Base-by-base conservation (phyloP, 352 stramenopile genomes). In the Globisporangium ultimum region DNA sequence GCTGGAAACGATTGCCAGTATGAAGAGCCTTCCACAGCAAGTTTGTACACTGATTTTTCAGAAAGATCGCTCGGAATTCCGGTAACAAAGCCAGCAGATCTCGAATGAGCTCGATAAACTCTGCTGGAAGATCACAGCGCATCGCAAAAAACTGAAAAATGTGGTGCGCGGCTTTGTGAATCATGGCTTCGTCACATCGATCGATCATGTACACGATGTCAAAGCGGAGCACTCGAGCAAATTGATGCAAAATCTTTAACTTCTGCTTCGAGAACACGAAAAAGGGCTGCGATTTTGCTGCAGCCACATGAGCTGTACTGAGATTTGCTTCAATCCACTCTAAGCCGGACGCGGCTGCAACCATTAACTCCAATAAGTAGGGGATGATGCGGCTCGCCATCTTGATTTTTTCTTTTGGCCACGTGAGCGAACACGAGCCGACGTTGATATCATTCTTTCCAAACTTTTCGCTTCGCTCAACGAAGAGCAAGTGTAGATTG, bases 11-110 rank as follows among this genome's bases (percentile, higher is more conserved):
- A 17, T 72, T 60, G 22, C 61, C 64, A 7, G 63, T 76, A 22
- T 79, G 70, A 40, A 81, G 57, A 11, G 70, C 74, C n/a, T 67
- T 84, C 79, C 79, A 89, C 10, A 89, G 61, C 22, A 74, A 34
- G 4, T 36, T 55, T 9, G 56, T 53, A 13, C 76, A 75, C 45
- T 84, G 66, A 12, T 78, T 71, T 52, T 69, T 74, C 14, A 81
- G 28, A 43, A 89, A 86, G 8, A 83, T 61, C 7, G 53, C 48
- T 11, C 68, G 62, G 34, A 89, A 89, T 12, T 66, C 48, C 0
- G 63, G 63, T 22, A 54, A 68, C 20, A 76, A 43, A 13, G 58
- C 56, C 49, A 70, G 56, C 6, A 89, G 55, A 48, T 83, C 75
- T 10, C 73, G 67, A 43, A 87, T 60, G 3, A 86, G 49, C 17